phyloP scores from a whole-genome alignment of 345 rosid species.

The Salix udensis region DNA sequence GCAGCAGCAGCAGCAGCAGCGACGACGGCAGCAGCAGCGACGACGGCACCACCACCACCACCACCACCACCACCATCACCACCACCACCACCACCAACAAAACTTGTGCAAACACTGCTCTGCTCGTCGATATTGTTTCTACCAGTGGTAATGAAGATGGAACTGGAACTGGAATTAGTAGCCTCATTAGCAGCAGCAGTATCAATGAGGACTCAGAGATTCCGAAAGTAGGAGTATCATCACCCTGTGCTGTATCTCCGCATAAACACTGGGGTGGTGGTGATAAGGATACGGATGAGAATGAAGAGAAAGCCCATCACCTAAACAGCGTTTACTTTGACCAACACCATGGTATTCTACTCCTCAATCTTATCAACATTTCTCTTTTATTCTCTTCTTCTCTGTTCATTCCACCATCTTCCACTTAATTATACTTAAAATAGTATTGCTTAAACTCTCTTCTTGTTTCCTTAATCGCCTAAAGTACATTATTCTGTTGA shows the following conservation, averaged over 20 bases:
- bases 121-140: background rate
- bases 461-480: background rate
- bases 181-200: background rate
- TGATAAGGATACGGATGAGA: background rate
- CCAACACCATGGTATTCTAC: conserved; percentile 19
- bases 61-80: background rate
- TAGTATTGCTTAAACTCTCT: background rate
- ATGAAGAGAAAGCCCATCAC: background rate
- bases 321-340: conserved; percentile 29
- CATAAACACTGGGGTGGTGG: background rate
- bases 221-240: background rate
- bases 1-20: background rate
- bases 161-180: background rate
- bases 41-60: background rate
- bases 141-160: background rate
- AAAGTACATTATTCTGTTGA: background rate
- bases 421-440: background rate
- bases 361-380: background rate
- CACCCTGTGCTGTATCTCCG: background rate
- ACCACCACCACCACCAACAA: background rate
- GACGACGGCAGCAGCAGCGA: background rate
- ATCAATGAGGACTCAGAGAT: background rate
- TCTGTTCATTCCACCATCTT: background rate
- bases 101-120: background rate
- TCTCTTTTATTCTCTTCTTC: background rate